A percentile compares a stretch with the other conserved stretches of the same genome.
Evolutionary conservation across 306 rosid genomes (phyloP).

Genomic region (Herpetospermum pedunculosum): DNA sequence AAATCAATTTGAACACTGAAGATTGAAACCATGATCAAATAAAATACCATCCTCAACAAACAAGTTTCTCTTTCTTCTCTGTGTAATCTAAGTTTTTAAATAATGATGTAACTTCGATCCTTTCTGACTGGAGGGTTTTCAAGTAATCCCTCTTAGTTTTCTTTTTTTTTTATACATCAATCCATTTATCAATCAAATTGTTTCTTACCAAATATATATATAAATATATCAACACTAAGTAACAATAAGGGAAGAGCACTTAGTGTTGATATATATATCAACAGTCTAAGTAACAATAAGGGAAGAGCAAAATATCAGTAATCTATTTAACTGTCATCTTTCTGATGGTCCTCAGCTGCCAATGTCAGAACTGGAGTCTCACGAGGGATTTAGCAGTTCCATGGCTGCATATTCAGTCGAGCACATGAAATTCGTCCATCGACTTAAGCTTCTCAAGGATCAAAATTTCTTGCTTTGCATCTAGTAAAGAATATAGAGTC

Average conservation of each 20-base stretch:
- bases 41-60: background rate
- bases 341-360: slow-evolving; percentile 10
- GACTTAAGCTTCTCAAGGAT: slow-evolving; percentile 60
- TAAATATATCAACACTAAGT: background rate
- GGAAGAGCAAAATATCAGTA: background rate
- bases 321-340: background rate
- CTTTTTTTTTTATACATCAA: background rate
- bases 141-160: background rate
- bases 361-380: slow-evolving; percentile 31
- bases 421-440: slow-evolving; percentile 24
- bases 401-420: too few relatives aligned
- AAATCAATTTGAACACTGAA: background rate
- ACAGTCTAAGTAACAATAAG: too few relatives aligned
- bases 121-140: background rate
- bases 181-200: too few relatives aligned
- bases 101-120: background rate
- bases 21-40: background rate
- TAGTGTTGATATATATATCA: too few relatives aligned
- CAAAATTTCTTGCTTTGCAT: slow-evolving; percentile 56
- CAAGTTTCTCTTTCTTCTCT: background rate
- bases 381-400: too few relatives aligned
- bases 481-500: slow-evolving; percentile 30
- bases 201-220: too few relatives aligned
- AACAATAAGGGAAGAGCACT: background rate
- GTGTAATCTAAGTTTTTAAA: background rate